phyloP scores from a whole-genome alignment of 768 basidiomycete genomes.

The Phaeotremella fagi region DNA sequence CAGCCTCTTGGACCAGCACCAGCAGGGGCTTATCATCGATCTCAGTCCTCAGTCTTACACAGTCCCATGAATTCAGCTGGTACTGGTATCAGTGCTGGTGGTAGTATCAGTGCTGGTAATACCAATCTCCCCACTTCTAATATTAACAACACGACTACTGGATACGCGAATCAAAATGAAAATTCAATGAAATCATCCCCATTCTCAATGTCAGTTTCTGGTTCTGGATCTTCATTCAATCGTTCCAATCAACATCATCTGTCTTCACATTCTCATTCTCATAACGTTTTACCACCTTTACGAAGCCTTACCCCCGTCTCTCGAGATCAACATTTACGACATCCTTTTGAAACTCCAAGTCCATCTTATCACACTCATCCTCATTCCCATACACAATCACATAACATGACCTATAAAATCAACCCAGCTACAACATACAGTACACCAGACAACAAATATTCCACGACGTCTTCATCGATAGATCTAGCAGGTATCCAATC shows the following conservation, averaged over 20 bases:
- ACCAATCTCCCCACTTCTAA: too few relatives aligned
- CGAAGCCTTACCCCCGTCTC: not conserved
- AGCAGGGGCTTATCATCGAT: not conserved
- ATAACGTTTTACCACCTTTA: not conserved
- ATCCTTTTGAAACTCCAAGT: too few relatives aligned
- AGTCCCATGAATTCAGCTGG: not conserved
- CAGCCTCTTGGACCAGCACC: not conserved
- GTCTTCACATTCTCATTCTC: not conserved
- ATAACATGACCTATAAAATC: not conserved
- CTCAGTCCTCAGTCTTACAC: not conserved
- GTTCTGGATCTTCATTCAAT: too few relatives aligned
- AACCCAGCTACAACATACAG: not conserved
- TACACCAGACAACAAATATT: not conserved
- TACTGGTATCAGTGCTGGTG: not conserved
- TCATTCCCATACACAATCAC: not conserved
- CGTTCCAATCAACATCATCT: not conserved
- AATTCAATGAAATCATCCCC: not conserved
- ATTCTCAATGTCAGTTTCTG: not conserved
- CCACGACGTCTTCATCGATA: not conserved
- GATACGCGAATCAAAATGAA: too few relatives aligned
- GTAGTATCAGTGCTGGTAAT: not conserved
- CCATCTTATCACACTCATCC: not conserved
- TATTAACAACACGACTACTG: too few relatives aligned
- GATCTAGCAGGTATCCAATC: conserved; percentile 21
- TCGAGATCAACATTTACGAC: not conserved